Evolutionary conservation across 192 early-diverging fungal species (phyloP).

Genomic region (Gamsiella multidivaricata): DNA sequence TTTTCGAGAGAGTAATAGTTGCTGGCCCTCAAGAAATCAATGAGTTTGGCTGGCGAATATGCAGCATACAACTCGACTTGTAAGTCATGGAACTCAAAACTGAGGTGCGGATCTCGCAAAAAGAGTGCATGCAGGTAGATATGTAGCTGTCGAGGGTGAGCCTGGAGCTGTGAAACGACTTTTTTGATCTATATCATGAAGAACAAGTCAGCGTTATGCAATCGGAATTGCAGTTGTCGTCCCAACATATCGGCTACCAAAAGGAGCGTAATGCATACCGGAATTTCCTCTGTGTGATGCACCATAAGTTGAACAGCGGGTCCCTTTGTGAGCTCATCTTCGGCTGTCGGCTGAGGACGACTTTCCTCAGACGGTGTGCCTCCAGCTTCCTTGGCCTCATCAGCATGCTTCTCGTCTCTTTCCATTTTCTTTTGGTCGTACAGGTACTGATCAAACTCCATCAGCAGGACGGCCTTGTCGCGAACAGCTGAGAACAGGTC

Average conservation of each 20-base stretch:
- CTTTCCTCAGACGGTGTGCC: not conserved
- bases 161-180: constrained; percentile 79
- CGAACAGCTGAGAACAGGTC: constrained; percentile 85
- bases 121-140: constrained; percentile 95
- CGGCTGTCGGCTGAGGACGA: constrained; percentile 8
- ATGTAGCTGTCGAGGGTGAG: constrained; percentile 73
- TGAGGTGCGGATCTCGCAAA: constrained; percentile 70
- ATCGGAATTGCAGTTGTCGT: too few relatives aligned
- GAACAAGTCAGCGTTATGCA: too few relatives aligned
- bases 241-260: not conserved
- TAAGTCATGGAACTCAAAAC: constrained; percentile 77
- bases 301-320: constrained; percentile 87
- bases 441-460: constrained; percentile 84
- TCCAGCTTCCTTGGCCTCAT: constrained; percentile 8
- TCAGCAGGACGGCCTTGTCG: constrained; percentile 81
- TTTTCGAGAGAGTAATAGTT: constrained; percentile 81
- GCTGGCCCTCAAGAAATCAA: constrained; percentile 87
- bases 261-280: constrained; percentile 60
- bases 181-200: constrained; percentile 58
- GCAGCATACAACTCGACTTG: constrained; percentile 95
- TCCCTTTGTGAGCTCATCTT: constrained; percentile 56
- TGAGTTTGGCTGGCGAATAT: constrained; percentile 77
- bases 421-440: constrained; percentile 59
- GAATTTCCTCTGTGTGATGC: constrained; percentile 85
- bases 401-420: constrained; percentile 16